Base-by-base conservation (phyloP, 2,329 filamentous ascomycete species). In the Alternaria arborescens region DNA sequence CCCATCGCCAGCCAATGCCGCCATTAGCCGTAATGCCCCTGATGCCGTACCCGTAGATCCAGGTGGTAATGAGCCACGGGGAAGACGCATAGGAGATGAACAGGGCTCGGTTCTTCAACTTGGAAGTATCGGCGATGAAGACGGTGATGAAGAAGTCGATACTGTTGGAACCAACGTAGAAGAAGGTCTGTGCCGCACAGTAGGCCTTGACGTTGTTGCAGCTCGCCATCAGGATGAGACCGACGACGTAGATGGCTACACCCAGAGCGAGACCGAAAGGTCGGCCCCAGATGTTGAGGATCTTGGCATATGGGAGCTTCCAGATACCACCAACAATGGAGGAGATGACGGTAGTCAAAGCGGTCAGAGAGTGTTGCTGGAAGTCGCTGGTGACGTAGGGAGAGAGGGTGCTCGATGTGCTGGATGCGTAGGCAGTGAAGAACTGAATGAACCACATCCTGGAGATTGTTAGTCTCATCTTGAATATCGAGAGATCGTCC, bases 101-200 rank as follows among this genome's bases (percentile, higher is more conserved):
- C 46, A 92, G 81, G 1, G 84, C 87, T 82, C 76, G 66, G 71
- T 91, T 90, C 61, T 85, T 82, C 34, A 92, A 80, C 47, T 84
- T 84, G 1, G 89, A 88, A 1, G 88, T 90, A 68, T 92, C 90
- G 28, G 89, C 88, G 52, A 91, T 86, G 67, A 92, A 88, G 32
- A 92, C 85, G 55, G 84, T 85, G 28, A 91, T 80, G 42, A 84
- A 84, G 70, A 89, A 91, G 60, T 83, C 84, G 43, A 91, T 79
- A 7, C 87, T 87, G 28, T 85, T 84, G 61, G 71, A 77, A 11
- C 90, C 90, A 38, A 90, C 84, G 53, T 84, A 84, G 72, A 89
- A 91, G 71, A 92, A 89, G 2, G 90, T 88, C 64, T 88, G 83
- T 2, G 87, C 88, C 4, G 88, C 88, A 48, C 86, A 87, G 75